Evolutionary conservation across 106 monocot genomes (phyloP), one percentile per base, ranked within the genome.

Genomic region (Alisma plantagoaquatica): DNA sequence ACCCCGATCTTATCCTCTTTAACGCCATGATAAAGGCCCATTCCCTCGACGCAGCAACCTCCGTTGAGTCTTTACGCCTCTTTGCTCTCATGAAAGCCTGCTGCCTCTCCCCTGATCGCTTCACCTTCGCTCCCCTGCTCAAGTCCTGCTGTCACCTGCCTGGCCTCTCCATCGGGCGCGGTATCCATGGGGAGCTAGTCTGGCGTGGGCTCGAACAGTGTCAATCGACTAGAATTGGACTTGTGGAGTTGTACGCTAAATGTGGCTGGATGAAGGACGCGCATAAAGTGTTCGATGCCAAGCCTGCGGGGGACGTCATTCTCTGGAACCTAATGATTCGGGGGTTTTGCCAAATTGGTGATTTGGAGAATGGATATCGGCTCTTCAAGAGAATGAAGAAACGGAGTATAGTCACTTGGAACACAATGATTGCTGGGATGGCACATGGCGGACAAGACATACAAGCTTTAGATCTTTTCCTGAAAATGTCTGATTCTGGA

Each of bases 201-300:
- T 67, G 59, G 19, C 59, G 41, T 18, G 94, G 94, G 8, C 57
- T 84, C 15, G 73, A 72, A 11, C 49, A 38, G n/a, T 75, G 84
- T 42, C 25, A 69, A 24, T 84, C 75, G 64, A 73, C 88, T 29
- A 41, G 77, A 46, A 78, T 80, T 7, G 64, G 84, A 3, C 62
- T 94, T 32, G 60, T 94, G 17, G 69, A 84, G 27, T 73, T 94
- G 42, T 88, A 94, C 22, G 71, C 77, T 17, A 73, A 67, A 31
- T 84, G 75, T 43, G 17, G 50, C 0, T 15, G 49, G 20, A 19
- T 81, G 10, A 26, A 22, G 11, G 68, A 69, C 22, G 77, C 87
- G 1, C 41, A 61, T 33, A 58, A 59, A 33, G 23, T 94, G 16
- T 94, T 94, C 19, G 67, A 75, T 32, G 49, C 67, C n/a, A 87